Evolutionary conservation across 73 alveolate genomes (phyloP), one percentile per base, ranked within the genome.

Genomic region (Uronychia binucleata): DNA sequence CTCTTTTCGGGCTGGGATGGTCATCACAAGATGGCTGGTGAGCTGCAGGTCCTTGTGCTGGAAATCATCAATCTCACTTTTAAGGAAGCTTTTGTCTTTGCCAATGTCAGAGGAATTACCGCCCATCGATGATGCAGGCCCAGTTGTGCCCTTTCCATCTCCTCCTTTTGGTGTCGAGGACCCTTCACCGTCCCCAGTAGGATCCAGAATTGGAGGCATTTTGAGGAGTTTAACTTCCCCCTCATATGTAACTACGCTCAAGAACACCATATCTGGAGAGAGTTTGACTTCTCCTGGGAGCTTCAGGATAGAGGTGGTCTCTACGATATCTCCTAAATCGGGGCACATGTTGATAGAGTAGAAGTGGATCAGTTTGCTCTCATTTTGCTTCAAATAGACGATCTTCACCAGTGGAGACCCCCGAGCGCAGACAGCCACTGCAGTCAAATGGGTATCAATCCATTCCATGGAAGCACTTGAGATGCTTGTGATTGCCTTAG

Each of bases 371-470:
- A 89, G 31, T 79, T 89, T 89, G 30, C 77, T 89, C 78, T 89
- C 95, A 59, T 77, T 78, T 79, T 84, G 90, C 81, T 89, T 89
- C 29, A 83, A 83, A 30, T 26, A 35, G 11, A 84, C 26, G 25
- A 89, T 89, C 77, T 74, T 84, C 27, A 89, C 84, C 33, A 57
- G 58, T 11, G 91, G 87, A 27, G 75, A 26, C n/a, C 90, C 90
- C 74, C 90, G 34, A 1, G 95, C 90, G 25, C 74, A n/a, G 0
- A 89, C 95, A 32, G 88, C 90, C 13, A 78, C 84, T 28, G 88
- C 76, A 31, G 90, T 83, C 31, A 89, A 67, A 28, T 32, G 30
- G 13, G 95, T 89, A 30, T 89, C 95, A 28, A 89, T 74, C 95
- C 95, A 89, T 28, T 74, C 75, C 0, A 89, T 77, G 0, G 92